Conservation (phyloP, 2,329 filamentous ascomycete genomes). For the Hirsutella minnesotensis region DNA sequence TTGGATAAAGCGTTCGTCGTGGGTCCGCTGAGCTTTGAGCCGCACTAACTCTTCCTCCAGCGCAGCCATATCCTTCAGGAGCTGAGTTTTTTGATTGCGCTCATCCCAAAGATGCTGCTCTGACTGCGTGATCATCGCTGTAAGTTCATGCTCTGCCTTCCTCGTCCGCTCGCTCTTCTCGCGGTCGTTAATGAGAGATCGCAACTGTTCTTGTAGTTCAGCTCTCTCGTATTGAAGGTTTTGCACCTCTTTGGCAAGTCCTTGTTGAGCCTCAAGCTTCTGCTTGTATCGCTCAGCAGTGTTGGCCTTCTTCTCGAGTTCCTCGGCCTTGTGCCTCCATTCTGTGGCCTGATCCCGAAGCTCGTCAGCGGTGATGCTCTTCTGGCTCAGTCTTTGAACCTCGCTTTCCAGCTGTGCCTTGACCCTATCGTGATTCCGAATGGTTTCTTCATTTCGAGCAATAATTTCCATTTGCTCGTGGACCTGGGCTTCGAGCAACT, state of each 20-base stretch:
- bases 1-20: constrained; percentile 41
- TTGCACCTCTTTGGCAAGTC: constrained; percentile 42
- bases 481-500: constrained; percentile 42
- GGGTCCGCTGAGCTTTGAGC: constrained; percentile 32
- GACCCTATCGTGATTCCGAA: constrained; percentile 20
- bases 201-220: constrained; percentile 36
- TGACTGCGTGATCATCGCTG: constrained; percentile 28
- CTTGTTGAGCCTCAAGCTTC: constrained; percentile 46
- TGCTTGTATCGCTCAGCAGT: constrained; percentile 50
- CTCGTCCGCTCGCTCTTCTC: constrained; percentile 20
- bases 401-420: constrained; percentile 46
- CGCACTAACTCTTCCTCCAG: constrained; percentile 35
- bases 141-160: constrained; percentile 26
- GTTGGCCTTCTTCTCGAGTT: constrained; percentile 50
- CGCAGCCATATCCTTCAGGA: constrained; percentile 31
- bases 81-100: constrained; percentile 31
- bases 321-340: constrained; percentile 44
- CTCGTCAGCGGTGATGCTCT: constrained; percentile 35
- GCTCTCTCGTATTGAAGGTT: constrained; percentile 43
- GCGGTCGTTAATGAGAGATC: constrained; percentile 21
- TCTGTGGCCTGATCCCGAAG: constrained; percentile 49
- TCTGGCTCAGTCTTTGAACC: constrained; percentile 32
- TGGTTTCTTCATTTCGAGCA: constrained; percentile 48
- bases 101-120: constrained; percentile 30
- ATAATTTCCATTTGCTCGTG: constrained; percentile 62